These are phyloP conservation scores for Calocybe cyanea DNA, from an alignment of 768 basidiomycete genomes.

Conservation along the genomic window DNA sequence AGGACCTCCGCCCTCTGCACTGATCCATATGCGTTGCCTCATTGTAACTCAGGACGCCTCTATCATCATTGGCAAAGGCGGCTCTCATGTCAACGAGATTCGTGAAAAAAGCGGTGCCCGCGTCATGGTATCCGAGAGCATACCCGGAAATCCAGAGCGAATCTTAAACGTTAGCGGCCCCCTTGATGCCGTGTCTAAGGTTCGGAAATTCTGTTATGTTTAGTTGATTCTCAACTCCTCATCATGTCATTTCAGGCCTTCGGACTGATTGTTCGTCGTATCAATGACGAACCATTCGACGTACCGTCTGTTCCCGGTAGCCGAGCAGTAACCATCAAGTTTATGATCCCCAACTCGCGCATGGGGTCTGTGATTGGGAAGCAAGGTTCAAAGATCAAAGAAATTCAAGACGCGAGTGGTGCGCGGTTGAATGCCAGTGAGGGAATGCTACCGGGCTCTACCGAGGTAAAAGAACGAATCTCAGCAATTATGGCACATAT, in stretches of 20 bases:
- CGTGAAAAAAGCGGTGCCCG: constrained; percentile 95
- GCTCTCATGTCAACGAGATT: constrained; percentile 97
- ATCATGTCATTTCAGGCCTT: constrained; percentile 66
- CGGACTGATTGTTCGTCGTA: constrained; percentile 95
- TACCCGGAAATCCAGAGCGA: constrained; percentile 98
- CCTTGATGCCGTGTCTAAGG: constrained; percentile 98
- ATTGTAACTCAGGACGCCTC: constrained; percentile 99
- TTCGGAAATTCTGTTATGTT: constrained; percentile 25
- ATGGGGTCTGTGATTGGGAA: constrained; percentile 99
- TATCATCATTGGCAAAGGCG: constrained; percentile 96
- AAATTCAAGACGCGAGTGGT: constrained; percentile 98
- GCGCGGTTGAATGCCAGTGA: constrained; percentile 96
- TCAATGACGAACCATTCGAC: constrained; percentile 99
- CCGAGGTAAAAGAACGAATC: constrained; percentile 67
- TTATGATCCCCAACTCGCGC: constrained; percentile 98
- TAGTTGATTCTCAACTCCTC: background rate
- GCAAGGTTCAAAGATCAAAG: constrained; percentile 96
- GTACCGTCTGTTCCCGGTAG: constrained; percentile 97
- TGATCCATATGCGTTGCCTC: constrained; percentile 96
- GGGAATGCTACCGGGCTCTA: constrained; percentile 98
- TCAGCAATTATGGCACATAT: constrained; percentile 8
- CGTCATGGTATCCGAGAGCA: constrained; percentile 97
- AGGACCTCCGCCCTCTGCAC: constrained; percentile 61
- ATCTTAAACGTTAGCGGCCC: constrained; percentile 96
- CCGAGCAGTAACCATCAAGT: constrained; percentile 98